These are phyloP conservation scores for Eutypa lata DNA, from an alignment of 2,329 filamentous ascomycete species.

Conservation along the genomic window DNA sequence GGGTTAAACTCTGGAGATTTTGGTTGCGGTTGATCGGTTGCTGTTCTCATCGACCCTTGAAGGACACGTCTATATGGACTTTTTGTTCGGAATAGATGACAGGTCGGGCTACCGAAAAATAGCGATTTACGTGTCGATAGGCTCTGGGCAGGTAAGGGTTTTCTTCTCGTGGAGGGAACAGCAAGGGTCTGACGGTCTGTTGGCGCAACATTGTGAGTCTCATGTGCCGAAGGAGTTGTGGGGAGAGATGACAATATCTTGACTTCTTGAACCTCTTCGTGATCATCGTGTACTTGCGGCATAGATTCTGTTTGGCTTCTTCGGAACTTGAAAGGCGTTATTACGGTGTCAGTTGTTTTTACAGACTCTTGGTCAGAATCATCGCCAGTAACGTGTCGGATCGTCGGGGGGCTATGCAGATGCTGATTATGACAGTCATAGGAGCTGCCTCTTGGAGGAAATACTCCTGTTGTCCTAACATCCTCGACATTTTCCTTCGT, in stretches of 20 bases:
- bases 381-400: constrained; percentile 22
- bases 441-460: constrained; percentile 20
- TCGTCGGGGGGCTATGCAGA: constrained; percentile 14
- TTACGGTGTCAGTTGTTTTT: constrained; percentile 1
- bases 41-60: constrained; percentile 41
- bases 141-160: constrained; percentile 20
- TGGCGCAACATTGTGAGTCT: constrained; percentile 17
- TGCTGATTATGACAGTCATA: constrained; percentile 1
- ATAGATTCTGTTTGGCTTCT: background rate
- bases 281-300: background rate
- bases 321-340: background rate
- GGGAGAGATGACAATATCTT: background rate
- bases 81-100: constrained; percentile 49
- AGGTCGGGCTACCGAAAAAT: constrained; percentile 50
- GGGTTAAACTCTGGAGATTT: constrained; percentile 30
- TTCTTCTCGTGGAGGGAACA: constrained; percentile 7
- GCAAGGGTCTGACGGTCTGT: background rate
- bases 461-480: constrained; percentile 8
- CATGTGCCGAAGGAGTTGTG: background rate
- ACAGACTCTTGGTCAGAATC: constrained; percentile 13
- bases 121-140: constrained; percentile 43
- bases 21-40: constrained; percentile 22
- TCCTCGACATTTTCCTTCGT: constrained; percentile 15
- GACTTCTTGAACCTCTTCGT: background rate
- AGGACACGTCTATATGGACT: constrained; percentile 56